Conservation (phyloP, 306 rosid genomes). For the Gastrolobium bilobum region DNA sequence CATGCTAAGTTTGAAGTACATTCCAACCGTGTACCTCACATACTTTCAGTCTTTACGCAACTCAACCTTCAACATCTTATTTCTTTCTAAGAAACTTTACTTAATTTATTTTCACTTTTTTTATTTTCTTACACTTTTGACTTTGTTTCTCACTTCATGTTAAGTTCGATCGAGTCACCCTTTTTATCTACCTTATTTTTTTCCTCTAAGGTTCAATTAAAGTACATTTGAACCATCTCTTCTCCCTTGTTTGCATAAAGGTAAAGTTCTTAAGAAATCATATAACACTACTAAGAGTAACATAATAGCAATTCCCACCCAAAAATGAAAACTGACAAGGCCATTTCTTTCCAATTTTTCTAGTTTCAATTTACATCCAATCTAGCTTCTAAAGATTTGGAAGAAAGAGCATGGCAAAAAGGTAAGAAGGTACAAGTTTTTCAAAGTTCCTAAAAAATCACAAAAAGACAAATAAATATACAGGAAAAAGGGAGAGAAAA, state of each 20-base stretch:
- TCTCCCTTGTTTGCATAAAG: conserved; percentile 29
- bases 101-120: conserved; percentile 15
- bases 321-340: conserved; percentile 19
- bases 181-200: neutral
- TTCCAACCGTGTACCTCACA: conserved; percentile 36
- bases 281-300: conserved; percentile 1
- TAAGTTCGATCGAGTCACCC: conserved; percentile 24
- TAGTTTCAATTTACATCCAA: conserved; percentile 39
- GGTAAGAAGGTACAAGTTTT: conserved; percentile 11
- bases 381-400: conserved; percentile 19
- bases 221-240: conserved; percentile 14
- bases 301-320: conserved; percentile 25
- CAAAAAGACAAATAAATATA: conserved; percentile 35
- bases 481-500: conserved; percentile 16
- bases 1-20: conserved; percentile 50
- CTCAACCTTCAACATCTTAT: conserved; percentile 40
- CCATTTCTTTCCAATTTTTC: conserved; percentile 24
- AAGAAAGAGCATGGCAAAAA: conserved; percentile 32
- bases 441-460: conserved; percentile 5
- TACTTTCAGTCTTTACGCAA: conserved; percentile 42
- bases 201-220: conserved; percentile 8
- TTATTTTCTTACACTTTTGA: conserved; percentile 27
- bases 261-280: conserved; percentile 23
- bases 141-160: conserved; percentile 37
- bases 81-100: conserved; percentile 18